A percentile compares a stretch with the other conserved stretches of the same genome.
These are phyloP conservation scores for Phytophthora hybrid DNA, from an alignment of 352 stramenopile species.

Conservation along the genomic window DNA sequence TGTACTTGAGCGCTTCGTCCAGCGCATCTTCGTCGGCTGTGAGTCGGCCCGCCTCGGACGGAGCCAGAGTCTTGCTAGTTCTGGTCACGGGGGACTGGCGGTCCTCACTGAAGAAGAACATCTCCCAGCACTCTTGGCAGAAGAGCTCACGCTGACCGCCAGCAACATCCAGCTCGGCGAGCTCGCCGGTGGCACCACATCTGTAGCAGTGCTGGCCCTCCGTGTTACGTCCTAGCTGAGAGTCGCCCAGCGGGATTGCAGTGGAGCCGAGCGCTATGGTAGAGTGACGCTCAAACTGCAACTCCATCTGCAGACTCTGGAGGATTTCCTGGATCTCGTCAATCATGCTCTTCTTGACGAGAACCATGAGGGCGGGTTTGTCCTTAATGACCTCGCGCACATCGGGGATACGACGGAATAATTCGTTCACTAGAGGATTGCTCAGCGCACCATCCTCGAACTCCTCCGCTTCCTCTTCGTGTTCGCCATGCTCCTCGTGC, in stretches of 20 bases:
- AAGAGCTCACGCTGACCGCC: constrained; percentile 56
- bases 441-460: constrained; percentile 42
- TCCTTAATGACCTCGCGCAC: constrained; percentile 66
- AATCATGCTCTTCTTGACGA: constrained; percentile 79
- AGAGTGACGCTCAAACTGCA: constrained; percentile 83
- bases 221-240: constrained; percentile 25
- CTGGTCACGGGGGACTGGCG: constrained; percentile 28
- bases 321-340: constrained; percentile 87
- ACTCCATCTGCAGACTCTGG: constrained; percentile 79
- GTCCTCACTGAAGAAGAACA: constrained; percentile 76
- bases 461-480: constrained; percentile 20
- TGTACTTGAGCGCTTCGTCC: constrained; percentile 76
- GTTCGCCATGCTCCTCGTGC: constrained; percentile 2
- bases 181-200: constrained; percentile 62
- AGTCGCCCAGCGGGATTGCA: constrained; percentile 25
- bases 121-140: constrained; percentile 81
- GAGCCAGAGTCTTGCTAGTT: constrained; percentile 36
- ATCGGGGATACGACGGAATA: constrained; percentile 58
- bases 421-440: constrained; percentile 61
- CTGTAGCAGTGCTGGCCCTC: constrained; percentile 55
- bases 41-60: constrained; percentile 29
- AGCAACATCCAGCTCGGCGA: constrained; percentile 64
- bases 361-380: constrained; percentile 57
- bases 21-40: constrained; percentile 44
- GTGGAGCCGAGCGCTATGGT: constrained; percentile 60